A percentile compares a stretch with the other conserved stretches of the same genome.
Evolutionary conservation across 2,329 filamentous ascomycete species (phyloP).

Genomic region (Botrytis hyacinthi): DNA sequence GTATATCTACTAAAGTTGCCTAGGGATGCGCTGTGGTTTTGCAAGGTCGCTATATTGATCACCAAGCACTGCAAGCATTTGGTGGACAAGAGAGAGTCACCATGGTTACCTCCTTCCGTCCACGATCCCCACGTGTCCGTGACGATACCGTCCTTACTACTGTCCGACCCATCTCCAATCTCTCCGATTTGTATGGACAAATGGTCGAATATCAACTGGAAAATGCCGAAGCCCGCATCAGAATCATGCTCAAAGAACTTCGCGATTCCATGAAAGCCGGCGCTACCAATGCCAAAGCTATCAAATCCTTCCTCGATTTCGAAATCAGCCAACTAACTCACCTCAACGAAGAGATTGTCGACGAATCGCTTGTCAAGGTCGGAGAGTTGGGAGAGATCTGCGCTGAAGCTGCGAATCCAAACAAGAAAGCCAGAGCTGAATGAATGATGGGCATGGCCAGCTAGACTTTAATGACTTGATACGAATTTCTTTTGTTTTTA

Average conservation of each 20-base stretch:
- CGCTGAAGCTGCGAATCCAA: slow-evolving; percentile 27
- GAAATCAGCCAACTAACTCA: slow-evolving; percentile 37
- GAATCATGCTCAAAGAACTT: slow-evolving; percentile 39
- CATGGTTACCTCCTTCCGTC: slow-evolving; percentile 48
- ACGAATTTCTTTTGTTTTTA: slow-evolving; percentile 23
- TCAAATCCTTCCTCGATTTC: slow-evolving; percentile 41
- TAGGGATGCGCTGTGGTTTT: slow-evolving; percentile 45
- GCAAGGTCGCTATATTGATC: slow-evolving; percentile 48
- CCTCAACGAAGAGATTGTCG: slow-evolving; percentile 39
- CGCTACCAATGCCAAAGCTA: slow-evolving; percentile 38
- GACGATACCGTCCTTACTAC: slow-evolving; percentile 44
- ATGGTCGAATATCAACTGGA: slow-evolving; percentile 43
- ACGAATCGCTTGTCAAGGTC: slow-evolving; percentile 35
- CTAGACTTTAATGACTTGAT: not conserved
- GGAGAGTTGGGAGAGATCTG: slow-evolving; percentile 36
- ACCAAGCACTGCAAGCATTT: slow-evolving; percentile 44
- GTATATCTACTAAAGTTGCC: slow-evolving; percentile 19
- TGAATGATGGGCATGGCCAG: slow-evolving; percentile 4
- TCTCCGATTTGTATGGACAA: slow-evolving; percentile 42
- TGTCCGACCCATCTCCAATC: slow-evolving; percentile 41
- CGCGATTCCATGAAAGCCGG: slow-evolving; percentile 40
- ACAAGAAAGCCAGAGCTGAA: slow-evolving; percentile 29
- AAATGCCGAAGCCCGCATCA: slow-evolving; percentile 40
- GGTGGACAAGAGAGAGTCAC: slow-evolving; percentile 47
- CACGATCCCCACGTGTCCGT: slow-evolving; percentile 41